Percentiles rank a stretch among this genome's conserved stretches.
Conservation (phyloP, 2,329 filamentous ascomycete genomes). For the Colletotrichum sp. region DNA sequence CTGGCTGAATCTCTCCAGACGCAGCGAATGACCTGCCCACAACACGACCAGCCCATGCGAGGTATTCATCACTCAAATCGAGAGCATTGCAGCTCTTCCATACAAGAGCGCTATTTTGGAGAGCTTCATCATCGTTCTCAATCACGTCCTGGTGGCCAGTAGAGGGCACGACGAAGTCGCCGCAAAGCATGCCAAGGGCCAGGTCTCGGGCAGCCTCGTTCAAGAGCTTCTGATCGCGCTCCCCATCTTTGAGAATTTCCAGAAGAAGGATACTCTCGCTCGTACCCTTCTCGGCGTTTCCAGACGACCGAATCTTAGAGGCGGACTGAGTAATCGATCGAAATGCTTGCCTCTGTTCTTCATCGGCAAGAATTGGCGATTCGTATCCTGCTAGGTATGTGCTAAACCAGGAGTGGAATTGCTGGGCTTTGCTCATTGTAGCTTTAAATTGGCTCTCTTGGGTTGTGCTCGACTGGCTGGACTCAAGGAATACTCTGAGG, state of each 20-base stretch:
- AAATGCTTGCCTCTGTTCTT: conserved; percentile 62
- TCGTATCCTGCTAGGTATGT: conserved; percentile 69
- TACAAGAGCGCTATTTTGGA: conserved; percentile 67
- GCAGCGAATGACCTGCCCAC: conserved; percentile 84
- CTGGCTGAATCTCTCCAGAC: conserved; percentile 69
- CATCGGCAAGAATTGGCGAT: conserved; percentile 55
- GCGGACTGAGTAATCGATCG: conserved; percentile 72
- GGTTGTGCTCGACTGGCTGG: conserved; percentile 78
- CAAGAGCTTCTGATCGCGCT: conserved; percentile 66
- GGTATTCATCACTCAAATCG: conserved; percentile 69
- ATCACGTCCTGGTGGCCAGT: conserved; percentile 68
- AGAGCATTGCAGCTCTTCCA: conserved; percentile 78
- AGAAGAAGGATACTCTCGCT: conserved; percentile 81
- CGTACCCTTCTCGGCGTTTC: conserved; percentile 71
- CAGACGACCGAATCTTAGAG: conserved; percentile 68
- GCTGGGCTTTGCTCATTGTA: conserved; percentile 76
- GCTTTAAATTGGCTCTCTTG: conserved; percentile 83
- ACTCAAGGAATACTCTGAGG: conserved; percentile 76
- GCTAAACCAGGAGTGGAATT: conserved; percentile 81
- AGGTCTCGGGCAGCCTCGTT: conserved; percentile 72
- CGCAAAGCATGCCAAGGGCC: conserved; percentile 76
- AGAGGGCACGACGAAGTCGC: conserved; percentile 70
- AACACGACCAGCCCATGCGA: conserved; percentile 84
- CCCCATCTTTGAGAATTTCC: conserved; percentile 79
- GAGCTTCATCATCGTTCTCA: conserved; percentile 68